A percentile compares a stretch with the other conserved stretches of the same genome.
Conservation (phyloP, 345 rosid species). For the Salix exigua region DNA sequence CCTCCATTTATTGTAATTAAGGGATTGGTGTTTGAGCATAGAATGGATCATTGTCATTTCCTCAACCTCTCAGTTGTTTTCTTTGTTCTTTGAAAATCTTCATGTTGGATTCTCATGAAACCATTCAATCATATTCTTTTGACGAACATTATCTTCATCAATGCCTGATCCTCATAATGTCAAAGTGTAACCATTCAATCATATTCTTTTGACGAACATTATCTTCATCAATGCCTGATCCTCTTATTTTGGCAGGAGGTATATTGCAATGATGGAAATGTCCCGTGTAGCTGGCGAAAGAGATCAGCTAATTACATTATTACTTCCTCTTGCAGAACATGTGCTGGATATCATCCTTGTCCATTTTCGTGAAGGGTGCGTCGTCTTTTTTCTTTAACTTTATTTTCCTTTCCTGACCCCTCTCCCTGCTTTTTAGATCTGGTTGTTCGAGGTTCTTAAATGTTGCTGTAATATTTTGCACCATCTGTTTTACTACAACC, state of each 20-base stretch:
- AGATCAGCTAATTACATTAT: conserved; percentile 67
- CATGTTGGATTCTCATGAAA: no score
- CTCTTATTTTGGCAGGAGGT: conserved; percentile 60
- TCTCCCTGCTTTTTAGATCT: neutral
- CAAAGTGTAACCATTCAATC: neutral
- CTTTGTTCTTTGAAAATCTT: no score
- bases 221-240: neutral
- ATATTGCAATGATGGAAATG: conserved; percentile 91
- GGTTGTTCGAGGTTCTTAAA: neutral
- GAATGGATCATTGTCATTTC: neutral
- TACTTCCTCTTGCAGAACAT: conserved; percentile 74
- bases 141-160: neutral
- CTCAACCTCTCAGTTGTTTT: neutral
- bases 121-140: neutral
- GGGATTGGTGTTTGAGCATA: neutral
- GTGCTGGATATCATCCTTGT: conserved; percentile 65
- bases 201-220: no score
- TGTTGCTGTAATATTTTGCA: neutral
- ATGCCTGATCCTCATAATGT: neutral
- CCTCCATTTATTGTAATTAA: neutral
- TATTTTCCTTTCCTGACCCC: neutral
- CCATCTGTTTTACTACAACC: neutral
- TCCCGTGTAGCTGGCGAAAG: conserved; percentile 70
- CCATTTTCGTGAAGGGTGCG: conserved; percentile 80
- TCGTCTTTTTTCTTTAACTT: neutral